phyloP scores from a whole-genome alignment of 345 rosid genomes.

The Acer campestre region DNA sequence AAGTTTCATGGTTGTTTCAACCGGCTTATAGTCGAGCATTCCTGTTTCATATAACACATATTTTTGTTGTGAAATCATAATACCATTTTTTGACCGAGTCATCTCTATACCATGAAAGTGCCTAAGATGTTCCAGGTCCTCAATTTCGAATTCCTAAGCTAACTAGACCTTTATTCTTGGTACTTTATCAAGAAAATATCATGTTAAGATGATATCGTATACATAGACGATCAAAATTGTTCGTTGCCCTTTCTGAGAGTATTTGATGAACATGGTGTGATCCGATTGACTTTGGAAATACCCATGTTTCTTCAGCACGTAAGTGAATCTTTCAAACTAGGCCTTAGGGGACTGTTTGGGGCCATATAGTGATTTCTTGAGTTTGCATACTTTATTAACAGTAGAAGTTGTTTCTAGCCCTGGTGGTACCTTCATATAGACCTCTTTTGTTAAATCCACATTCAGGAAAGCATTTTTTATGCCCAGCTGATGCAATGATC shows the following conservation, averaged over 20 bases:
- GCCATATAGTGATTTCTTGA: too few species aligned
- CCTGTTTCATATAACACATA: not conserved
- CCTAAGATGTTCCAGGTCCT: not conserved
- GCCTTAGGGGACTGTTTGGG: not conserved
- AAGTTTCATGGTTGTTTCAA: not conserved
- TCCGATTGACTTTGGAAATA: not conserved
- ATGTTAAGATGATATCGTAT: not conserved
- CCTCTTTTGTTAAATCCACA: not conserved
- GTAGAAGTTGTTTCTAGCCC: too few species aligned
- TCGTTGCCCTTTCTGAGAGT: not conserved
- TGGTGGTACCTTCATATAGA: not conserved
- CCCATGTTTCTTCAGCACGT: not conserved
- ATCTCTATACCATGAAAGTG: not conserved
- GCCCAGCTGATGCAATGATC: too few species aligned
- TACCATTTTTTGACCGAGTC: not conserved
- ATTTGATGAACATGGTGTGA: not conserved
- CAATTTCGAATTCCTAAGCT: not conserved
- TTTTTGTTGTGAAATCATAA: not conserved
- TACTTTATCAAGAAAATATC: not conserved
- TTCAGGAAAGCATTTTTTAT: too few species aligned
- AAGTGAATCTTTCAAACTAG: not conserved
- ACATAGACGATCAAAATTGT: not conserved
- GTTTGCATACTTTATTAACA: not conserved
- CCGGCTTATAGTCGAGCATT: not conserved
- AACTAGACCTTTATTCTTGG: not conserved